phyloP scores from a whole-genome alignment of 495 filamentous ascomycete genomes.

The Aspergillus affinis region DNA sequence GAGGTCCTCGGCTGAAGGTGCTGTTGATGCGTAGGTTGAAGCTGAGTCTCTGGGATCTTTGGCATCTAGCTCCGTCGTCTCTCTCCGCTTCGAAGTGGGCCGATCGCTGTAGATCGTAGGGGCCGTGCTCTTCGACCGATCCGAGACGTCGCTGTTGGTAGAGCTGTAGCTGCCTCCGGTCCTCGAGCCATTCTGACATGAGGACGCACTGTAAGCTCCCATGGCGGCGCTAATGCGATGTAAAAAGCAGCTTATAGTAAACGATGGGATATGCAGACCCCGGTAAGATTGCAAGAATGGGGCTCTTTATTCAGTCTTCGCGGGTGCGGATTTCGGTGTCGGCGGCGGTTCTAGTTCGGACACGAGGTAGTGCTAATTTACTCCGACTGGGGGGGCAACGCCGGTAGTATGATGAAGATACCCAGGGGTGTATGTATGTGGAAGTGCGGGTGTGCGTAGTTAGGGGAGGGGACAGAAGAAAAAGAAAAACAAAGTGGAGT shows the following conservation, averaged over 20 bases:
- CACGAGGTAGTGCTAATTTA: background rate
- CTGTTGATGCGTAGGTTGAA: constrained; percentile 79
- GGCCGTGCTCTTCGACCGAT: constrained; percentile 65
- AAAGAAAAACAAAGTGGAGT: constrained; percentile 12
- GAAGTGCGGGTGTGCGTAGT: background rate
- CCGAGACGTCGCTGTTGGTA: constrained; percentile 62
- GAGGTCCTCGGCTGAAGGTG: constrained; percentile 60
- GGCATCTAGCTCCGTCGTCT: constrained; percentile 33
- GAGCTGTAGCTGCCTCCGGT: constrained; percentile 54
- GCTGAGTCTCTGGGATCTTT: constrained; percentile 62
- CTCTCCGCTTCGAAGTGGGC: constrained; percentile 46
- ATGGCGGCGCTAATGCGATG: constrained; percentile 25
- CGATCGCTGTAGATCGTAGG: constrained; percentile 64
- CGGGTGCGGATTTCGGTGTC: background rate
- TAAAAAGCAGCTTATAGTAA: background rate
- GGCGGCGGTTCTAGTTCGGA: background rate
- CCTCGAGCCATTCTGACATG: constrained; percentile 28
- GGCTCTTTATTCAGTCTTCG: background rate
- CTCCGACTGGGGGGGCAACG: background rate
- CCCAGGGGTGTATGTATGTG: background rate
- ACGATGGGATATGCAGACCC: background rate
- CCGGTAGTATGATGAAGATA: background rate
- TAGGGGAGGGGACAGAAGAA: constrained; percentile 3
- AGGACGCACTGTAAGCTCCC: constrained; percentile 36
- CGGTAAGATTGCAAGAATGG: background rate